Conservation (phyloP, 352 stramenopile genomes). For the Globisporangium paroecandrum region DNA sequence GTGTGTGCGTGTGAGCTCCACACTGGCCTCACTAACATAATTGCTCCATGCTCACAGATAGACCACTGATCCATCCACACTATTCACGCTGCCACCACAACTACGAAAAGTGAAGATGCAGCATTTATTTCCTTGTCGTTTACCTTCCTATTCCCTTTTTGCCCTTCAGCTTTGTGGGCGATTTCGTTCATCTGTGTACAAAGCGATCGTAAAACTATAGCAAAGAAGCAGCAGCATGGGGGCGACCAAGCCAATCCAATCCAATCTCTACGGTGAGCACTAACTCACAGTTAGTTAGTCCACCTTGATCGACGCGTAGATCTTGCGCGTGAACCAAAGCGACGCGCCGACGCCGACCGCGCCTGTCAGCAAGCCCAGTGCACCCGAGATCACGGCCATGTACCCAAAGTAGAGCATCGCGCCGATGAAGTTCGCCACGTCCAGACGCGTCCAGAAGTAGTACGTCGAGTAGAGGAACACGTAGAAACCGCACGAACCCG, state of each 20-base stretch:
- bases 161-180: background rate
- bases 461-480: conserved; percentile 99
- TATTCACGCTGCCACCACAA: background rate
- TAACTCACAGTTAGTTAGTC: conserved; percentile 52
- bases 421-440: conserved; percentile 92
- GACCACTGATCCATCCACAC: too few species aligned
- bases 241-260: background rate
- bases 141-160: conserved; percentile 2
- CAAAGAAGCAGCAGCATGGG: background rate
- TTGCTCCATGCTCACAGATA: too few species aligned
- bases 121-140: conserved; percentile 1
- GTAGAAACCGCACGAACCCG: conserved; percentile 95
- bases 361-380: conserved; percentile 96
- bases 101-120: conserved; percentile 1
- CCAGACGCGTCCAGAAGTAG: conserved; percentile 96
- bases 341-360: conserved; percentile 95
- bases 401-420: conserved; percentile 98
- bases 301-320: conserved; percentile 98
- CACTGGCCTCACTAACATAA: background rate
- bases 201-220: background rate
- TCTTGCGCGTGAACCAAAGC: conserved; percentile 98
- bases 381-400: conserved; percentile 97
- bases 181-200: conserved; percentile 1
- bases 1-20: background rate
- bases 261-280: background rate